phyloP scores from a whole-genome alignment of 2,329 filamentous ascomycete genomes.

The Fusarium aywerte region DNA sequence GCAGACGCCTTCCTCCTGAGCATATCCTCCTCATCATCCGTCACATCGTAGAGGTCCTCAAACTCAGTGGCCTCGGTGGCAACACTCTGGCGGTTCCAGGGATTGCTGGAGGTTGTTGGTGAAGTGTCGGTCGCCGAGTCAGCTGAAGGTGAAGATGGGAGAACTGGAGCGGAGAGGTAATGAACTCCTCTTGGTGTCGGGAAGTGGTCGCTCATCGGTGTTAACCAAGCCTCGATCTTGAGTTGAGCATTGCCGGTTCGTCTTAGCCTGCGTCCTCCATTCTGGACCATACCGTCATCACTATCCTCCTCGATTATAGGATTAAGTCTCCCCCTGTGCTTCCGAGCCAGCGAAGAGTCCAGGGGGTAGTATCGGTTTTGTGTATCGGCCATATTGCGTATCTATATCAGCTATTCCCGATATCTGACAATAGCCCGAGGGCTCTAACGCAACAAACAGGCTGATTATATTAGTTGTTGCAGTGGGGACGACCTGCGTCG shows the following conservation, averaged over 20 bases:
- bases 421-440: slow-evolving; percentile 40
- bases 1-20: slow-evolving; percentile 46
- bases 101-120: slow-evolving; percentile 65
- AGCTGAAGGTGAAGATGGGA: slow-evolving; percentile 70
- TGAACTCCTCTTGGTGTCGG: slow-evolving; percentile 76
- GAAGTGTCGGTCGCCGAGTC: slow-evolving; percentile 64
- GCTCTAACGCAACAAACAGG: slow-evolving; percentile 30
- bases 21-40: slow-evolving; percentile 74
- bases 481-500: slow-evolving; percentile 54
- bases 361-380: slow-evolving; percentile 56
- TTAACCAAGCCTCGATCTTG: slow-evolving; percentile 68
- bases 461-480: slow-evolving; percentile 41
- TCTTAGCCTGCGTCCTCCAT: slow-evolving; percentile 40
- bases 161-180: slow-evolving; percentile 70
- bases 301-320: slow-evolving; percentile 71
- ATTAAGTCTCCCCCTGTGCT: slow-evolving; percentile 67
- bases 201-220: slow-evolving; percentile 72
- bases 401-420: slow-evolving; percentile 48
- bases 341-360: slow-evolving; percentile 67
- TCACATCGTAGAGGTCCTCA: slow-evolving; percentile 88
- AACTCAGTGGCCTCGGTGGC: slow-evolving; percentile 77
- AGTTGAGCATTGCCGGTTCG: slow-evolving; percentile 54
- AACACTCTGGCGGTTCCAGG: slow-evolving; percentile 72
- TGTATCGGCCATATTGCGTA: slow-evolving; percentile 60
- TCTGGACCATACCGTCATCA: slow-evolving; percentile 51